phyloP scores from a whole-genome alignment of 2,329 filamentous ascomycete genomes.

The Colletotrichum liriopes region DNA sequence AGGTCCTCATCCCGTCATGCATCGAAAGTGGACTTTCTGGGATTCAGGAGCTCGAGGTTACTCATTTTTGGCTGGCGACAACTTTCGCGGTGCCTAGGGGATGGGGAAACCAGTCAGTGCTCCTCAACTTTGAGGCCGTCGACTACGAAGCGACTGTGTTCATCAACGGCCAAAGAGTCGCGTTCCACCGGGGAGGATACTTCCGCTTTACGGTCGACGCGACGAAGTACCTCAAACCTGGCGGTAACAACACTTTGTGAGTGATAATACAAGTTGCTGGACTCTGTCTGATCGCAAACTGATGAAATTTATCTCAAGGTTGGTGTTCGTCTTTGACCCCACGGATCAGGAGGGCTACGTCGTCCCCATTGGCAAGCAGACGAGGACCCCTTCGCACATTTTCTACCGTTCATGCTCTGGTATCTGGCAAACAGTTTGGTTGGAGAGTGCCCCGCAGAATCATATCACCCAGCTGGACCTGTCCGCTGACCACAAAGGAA shows the following conservation, averaged over 20 bases:
- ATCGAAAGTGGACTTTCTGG: constrained; percentile 65
- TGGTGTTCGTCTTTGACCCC: constrained; percentile 78
- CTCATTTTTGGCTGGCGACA: constrained; percentile 66
- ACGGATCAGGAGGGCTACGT: constrained; percentile 70
- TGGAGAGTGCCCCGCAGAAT: constrained; percentile 73
- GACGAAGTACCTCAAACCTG: constrained; percentile 59
- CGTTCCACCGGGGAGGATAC: constrained; percentile 73
- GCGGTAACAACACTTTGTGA: constrained; percentile 69
- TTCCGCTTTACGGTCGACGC: constrained; percentile 74
- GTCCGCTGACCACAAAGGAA: constrained; percentile 69
- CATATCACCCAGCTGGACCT: constrained; percentile 74
- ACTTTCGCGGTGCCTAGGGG: constrained; percentile 64
- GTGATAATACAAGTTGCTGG: constrained; percentile 40
- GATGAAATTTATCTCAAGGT: constrained; percentile 52
- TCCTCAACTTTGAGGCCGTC: constrained; percentile 73
- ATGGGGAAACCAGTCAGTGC: constrained; percentile 62
- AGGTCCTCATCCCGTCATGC: constrained; percentile 61
- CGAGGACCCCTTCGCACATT: constrained; percentile 70
- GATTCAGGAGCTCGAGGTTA: constrained; percentile 59
- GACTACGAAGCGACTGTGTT: constrained; percentile 73
- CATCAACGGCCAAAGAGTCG: constrained; percentile 68
- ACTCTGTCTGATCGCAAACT: neutral
- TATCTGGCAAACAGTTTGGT: constrained; percentile 83
- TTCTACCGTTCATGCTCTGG: constrained; percentile 82
- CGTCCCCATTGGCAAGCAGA: constrained; percentile 79